Percentiles rank a stretch among this genome's conserved stretches.
These are phyloP conservation scores for Pyrus communis DNA, from an alignment of 306 rosid genomes.

Conservation along the genomic window DNA sequence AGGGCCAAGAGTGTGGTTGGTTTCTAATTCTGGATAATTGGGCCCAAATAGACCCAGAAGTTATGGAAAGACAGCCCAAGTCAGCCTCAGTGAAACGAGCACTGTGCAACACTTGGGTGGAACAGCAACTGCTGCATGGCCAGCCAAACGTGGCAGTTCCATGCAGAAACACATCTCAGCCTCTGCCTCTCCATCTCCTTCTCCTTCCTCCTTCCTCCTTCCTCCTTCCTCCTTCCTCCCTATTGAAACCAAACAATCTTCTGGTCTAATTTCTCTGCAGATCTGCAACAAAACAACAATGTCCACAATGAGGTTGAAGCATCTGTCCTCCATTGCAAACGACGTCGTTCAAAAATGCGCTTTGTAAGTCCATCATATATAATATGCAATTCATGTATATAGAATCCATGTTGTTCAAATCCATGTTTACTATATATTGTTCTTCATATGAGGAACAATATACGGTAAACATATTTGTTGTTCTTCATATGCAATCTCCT, in stretches of 20 bases:
- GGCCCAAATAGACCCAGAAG: too few species aligned
- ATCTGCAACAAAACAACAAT: not conserved
- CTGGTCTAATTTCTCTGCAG: not conserved
- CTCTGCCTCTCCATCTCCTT: not conserved
- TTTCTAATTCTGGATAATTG: not conserved
- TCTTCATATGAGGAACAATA: too few species aligned
- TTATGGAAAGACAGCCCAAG: not conserved
- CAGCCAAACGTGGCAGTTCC: slow-evolving; percentile 14
- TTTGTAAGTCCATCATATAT: not conserved
- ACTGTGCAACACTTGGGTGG: not conserved
- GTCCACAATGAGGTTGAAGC: slow-evolving; percentile 15
- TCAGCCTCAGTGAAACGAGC: not conserved
- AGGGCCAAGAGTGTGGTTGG: not conserved
- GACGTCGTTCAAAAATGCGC: slow-evolving; percentile 37
- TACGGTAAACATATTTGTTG: too few species aligned
- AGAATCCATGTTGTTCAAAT: too few species aligned
- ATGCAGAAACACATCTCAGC: not conserved
- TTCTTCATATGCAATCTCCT: too few species aligned
- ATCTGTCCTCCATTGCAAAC: slow-evolving; percentile 37
- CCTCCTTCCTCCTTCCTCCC: not conserved
- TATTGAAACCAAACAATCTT: not conserved
- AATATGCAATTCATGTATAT: not conserved
- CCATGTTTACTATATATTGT: too few species aligned
- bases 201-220: not conserved
- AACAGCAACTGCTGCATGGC: slow-evolving; percentile 14